Conservation (phyloP, 2,329 filamentous ascomycete species). For the Fusarium nematophilum region DNA sequence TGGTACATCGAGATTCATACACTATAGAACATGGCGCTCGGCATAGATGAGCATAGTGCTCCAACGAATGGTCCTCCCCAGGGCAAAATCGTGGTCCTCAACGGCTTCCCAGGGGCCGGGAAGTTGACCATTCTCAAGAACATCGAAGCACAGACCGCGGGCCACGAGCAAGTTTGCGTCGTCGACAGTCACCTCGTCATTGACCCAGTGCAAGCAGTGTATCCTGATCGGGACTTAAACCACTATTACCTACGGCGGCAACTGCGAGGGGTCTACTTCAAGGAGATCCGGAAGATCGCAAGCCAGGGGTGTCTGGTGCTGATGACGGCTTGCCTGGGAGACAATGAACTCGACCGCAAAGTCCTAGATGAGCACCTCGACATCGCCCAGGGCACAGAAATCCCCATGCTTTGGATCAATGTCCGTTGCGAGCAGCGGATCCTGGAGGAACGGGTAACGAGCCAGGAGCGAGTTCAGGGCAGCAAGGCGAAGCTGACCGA, state of each 20-base stretch:
- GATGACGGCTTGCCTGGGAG: slow-evolving; percentile 14
- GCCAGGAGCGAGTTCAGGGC: not conserved
- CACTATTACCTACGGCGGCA: slow-evolving; percentile 1
- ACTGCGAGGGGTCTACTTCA: slow-evolving; percentile 18
- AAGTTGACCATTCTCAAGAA: slow-evolving; percentile 8
- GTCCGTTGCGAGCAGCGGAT: not conserved
- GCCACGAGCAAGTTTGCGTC: not conserved
- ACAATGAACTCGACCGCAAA: slow-evolving; percentile 1
- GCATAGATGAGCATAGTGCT: not conserved
- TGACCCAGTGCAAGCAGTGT: not conserved
- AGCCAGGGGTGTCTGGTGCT: slow-evolving; percentile 11
- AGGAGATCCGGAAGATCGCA: slow-evolving; percentile 16
- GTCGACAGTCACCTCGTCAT: slow-evolving; percentile 24
- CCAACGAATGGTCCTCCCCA: not conserved
- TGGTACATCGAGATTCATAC: no score
- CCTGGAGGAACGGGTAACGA: slow-evolving; percentile 3
- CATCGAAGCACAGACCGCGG: not conserved
- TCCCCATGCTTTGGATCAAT: slow-evolving; percentile 24
- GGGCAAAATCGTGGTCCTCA: slow-evolving; percentile 28
- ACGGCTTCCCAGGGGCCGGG: slow-evolving; percentile 8
- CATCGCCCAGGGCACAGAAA: slow-evolving; percentile 1
- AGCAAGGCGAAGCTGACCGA: not conserved
- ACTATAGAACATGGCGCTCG: not conserved
- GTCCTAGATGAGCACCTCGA: slow-evolving; percentile 11
- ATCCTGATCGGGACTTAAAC: not conserved